Evolutionary conservation across 2,329 filamentous ascomycete species (phyloP).

Genomic region (Shiraia sp.): DNA sequence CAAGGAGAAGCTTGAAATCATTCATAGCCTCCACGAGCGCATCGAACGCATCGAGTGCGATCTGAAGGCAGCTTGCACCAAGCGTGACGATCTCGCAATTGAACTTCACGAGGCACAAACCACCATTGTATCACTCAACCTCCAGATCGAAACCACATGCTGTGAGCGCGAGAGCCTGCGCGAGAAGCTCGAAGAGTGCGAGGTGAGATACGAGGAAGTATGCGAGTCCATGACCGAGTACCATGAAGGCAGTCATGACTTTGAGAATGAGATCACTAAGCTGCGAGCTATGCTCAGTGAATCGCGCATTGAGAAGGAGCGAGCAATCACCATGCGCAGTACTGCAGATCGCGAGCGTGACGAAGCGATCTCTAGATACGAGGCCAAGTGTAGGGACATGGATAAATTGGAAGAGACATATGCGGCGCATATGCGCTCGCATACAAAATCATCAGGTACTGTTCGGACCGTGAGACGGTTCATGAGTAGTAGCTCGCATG

Average conservation of each 20-base stretch:
- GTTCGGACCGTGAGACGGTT: too few relatives aligned
- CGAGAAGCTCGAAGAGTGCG: conserved; percentile 6
- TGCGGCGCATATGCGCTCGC: not conserved
- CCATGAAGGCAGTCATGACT: conserved; percentile 2
- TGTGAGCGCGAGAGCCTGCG: conserved; percentile 2
- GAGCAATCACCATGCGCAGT: conserved; percentile 6
- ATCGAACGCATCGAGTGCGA: conserved; percentile 6
- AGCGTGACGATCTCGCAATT: not conserved
- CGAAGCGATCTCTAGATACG: conserved; percentile 3
- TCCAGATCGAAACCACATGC: conserved; percentile 4
- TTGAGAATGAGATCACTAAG: conserved; percentile 5
- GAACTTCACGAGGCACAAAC: not conserved
- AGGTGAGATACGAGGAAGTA: conserved; percentile 5
- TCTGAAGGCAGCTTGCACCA: conserved; percentile 1
- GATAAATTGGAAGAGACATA: conserved; percentile 6
- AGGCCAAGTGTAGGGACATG: conserved; percentile 10
- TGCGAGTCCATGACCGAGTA: conserved; percentile 4
- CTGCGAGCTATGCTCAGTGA: conserved; percentile 6
- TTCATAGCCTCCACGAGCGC: conserved; percentile 7
- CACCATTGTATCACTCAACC: not conserved
- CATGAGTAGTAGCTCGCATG: too few relatives aligned
- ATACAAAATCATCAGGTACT: too few relatives aligned
- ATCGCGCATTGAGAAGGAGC: conserved; percentile 7
- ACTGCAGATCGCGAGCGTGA: conserved; percentile 10
- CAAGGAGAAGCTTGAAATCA: conserved; percentile 4